These are phyloP conservation scores for Camellia sinensis DNA, from an alignment of 148 eudicot species.

Conservation along the genomic window DNA sequence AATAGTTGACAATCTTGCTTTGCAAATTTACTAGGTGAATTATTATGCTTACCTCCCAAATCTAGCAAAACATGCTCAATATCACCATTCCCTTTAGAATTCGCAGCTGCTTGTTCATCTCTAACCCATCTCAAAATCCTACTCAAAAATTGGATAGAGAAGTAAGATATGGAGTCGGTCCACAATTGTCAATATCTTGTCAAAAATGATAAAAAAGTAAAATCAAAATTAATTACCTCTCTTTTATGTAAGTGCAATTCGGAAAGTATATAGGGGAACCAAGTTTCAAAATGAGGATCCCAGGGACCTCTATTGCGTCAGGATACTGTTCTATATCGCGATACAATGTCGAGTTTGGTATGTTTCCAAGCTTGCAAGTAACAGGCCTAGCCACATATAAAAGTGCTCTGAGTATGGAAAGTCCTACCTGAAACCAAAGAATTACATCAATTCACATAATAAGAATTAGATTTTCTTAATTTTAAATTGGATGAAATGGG, in stretches of 20 bases:
- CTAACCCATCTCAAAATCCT: constrained; percentile 84
- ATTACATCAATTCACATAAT: background rate
- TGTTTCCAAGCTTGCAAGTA: constrained; percentile 63
- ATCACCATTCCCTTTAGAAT: constrained; percentile 30
- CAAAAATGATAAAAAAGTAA: background rate
- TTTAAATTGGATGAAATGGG: too few species aligned
- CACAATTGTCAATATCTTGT: background rate
- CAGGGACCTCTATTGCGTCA: constrained; percentile 34
- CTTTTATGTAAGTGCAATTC: constrained; percentile 59
- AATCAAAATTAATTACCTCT: constrained; percentile 42
- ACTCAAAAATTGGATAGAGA: background rate
- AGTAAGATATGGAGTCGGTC: background rate
- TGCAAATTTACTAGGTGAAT: background rate
- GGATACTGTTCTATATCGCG: constrained; percentile 83
- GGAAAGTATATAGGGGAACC: constrained; percentile 87
- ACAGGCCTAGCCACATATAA: constrained; percentile 80
- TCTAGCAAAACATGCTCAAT: constrained; percentile 76
- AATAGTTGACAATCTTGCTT: too few species aligned
- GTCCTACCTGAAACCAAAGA: constrained; percentile 39
- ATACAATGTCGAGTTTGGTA: constrained; percentile 49
- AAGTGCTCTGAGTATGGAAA: constrained; percentile 62
- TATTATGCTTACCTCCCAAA: constrained; percentile 51
- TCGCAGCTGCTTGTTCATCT: constrained; percentile 49
- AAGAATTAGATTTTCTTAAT: background rate
- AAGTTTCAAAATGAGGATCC: constrained; percentile 59